Conservation (phyloP, 2,329 filamentous ascomycete species). For the Graphilbum fragrans region DNA sequence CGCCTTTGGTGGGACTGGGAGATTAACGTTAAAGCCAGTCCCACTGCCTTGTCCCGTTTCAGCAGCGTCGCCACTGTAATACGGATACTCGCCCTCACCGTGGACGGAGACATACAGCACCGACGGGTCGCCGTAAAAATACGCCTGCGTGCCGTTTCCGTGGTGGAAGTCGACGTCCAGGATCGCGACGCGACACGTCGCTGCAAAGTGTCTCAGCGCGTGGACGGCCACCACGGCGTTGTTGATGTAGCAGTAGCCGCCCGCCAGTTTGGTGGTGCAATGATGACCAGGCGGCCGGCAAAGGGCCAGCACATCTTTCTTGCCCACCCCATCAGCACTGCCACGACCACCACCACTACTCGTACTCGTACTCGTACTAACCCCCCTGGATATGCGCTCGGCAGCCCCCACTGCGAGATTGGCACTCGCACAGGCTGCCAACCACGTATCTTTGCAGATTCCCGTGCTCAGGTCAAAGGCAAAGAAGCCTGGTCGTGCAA, state of each 20-base stretch:
- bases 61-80: conserved; percentile 12
- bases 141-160: conserved; percentile 16
- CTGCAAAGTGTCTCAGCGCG: conserved; percentile 6
- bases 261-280: conserved; percentile 12
- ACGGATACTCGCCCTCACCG: conserved; percentile 21
- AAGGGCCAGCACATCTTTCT: conserved; percentile 10
- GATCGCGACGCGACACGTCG: conserved; percentile 7
- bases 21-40: conserved; percentile 11
- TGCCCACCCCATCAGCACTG: background rate
- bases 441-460: conserved; percentile 11
- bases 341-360: background rate
- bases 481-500: conserved; percentile 12
- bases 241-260: conserved; percentile 17
- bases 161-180: conserved; percentile 17
- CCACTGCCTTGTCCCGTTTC: conserved; percentile 11
- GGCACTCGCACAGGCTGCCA: conserved; percentile 11
- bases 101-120: conserved; percentile 21
- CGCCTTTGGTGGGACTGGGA: conserved; percentile 8
- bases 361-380: too few species aligned
- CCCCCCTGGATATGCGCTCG: too few species aligned
- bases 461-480: conserved; percentile 15
- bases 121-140: conserved; percentile 16
- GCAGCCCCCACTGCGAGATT: conserved; percentile 11
- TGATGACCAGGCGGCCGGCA: conserved; percentile 16
- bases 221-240: conserved; percentile 14